Percentiles rank a stretch among this genome's conserved stretches.
These are phyloP conservation scores for Tephrocybe sp. DNA, from an alignment of 768 basidiomycete genomes.

Conservation along the genomic window DNA sequence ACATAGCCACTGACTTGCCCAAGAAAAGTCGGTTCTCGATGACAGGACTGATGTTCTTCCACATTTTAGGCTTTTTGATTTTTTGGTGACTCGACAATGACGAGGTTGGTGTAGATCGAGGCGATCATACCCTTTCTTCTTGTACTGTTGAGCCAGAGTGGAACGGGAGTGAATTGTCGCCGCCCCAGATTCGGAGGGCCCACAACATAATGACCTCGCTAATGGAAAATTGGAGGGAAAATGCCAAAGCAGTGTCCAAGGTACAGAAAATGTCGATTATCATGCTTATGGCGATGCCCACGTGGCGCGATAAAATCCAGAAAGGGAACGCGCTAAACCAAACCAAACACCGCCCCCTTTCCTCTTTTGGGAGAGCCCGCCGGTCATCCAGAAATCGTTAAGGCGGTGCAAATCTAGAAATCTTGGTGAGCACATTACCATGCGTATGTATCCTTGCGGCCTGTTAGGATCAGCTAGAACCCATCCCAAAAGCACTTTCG, in stretches of 20 bases:
- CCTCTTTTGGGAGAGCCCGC: conserved; percentile 21
- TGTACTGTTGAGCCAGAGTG: conserved; percentile 21
- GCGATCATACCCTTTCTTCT: conserved; percentile 15
- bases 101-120: conserved; percentile 12
- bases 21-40: conserved; percentile 65
- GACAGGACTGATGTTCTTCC: conserved; percentile 68
- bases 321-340: conserved; percentile 14
- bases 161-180: conserved; percentile 20
- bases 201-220: conserved; percentile 20
- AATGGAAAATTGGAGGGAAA: conserved; percentile 16
- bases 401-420: conserved; percentile 24
- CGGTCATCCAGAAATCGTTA: conserved; percentile 22
- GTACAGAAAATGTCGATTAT: conserved; percentile 20
- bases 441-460: conserved; percentile 5
- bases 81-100: conserved; percentile 16
- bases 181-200: conserved; percentile 20
- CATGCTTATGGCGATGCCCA: conserved; percentile 24
- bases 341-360: conserved; percentile 19
- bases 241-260: conserved; percentile 30
- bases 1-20: conserved; percentile 60
- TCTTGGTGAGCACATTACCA: not conserved
- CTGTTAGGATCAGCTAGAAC: conserved; percentile 7
- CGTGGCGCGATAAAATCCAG: conserved; percentile 15
- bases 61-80: conserved; percentile 36
- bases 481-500: not conserved